Percentiles rank a stretch among this genome's conserved stretches.
phyloP scores from a whole-genome alignment of 2,329 filamentous ascomycete species.

The Arachnomyces sp. region DNA sequence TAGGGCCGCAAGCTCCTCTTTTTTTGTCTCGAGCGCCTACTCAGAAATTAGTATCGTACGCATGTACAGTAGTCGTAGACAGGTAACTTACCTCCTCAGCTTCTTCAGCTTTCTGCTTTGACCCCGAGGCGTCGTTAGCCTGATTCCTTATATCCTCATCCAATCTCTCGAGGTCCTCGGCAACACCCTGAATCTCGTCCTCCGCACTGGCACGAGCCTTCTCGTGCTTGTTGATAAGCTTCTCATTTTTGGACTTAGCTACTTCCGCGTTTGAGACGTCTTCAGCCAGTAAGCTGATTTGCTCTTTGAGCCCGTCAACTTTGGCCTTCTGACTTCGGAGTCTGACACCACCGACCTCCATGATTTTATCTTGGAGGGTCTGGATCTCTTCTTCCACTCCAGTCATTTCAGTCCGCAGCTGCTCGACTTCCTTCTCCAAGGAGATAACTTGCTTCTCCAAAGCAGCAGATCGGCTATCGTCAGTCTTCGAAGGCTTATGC shows the following conservation, averaged over 20 bases:
- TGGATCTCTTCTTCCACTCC: constrained; percentile 92
- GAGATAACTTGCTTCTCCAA: constrained; percentile 71
- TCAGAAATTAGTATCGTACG: constrained; percentile 15
- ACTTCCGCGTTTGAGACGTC: constrained; percentile 81
- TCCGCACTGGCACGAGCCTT: constrained; percentile 72
- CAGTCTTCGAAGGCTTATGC: constrained; percentile 69
- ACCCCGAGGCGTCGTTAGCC: constrained; percentile 62
- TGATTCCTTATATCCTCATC: constrained; percentile 73
- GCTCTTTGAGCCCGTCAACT: constrained; percentile 80
- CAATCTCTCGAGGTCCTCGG: constrained; percentile 65
- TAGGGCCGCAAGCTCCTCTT: constrained; percentile 66
- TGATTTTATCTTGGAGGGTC: constrained; percentile 87
- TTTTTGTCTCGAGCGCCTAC: constrained; percentile 64
- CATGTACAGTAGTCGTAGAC: not conserved
- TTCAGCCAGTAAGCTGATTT: constrained; percentile 72
- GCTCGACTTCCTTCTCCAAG: constrained; percentile 68
- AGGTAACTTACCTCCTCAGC: constrained; percentile 54
- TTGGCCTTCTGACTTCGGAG: constrained; percentile 82
- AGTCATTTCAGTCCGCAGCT: constrained; percentile 73
- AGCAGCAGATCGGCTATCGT: constrained; percentile 62
- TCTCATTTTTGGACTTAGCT: constrained; percentile 84
- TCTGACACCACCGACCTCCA: constrained; percentile 93
- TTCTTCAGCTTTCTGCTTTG: constrained; percentile 66
- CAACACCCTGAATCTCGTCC: constrained; percentile 66
- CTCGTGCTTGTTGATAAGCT: constrained; percentile 77